These are phyloP conservation scores for Solanum corneliomulleri DNA, from an alignment of 257 asterid genomes.

Conservation along the genomic window DNA sequence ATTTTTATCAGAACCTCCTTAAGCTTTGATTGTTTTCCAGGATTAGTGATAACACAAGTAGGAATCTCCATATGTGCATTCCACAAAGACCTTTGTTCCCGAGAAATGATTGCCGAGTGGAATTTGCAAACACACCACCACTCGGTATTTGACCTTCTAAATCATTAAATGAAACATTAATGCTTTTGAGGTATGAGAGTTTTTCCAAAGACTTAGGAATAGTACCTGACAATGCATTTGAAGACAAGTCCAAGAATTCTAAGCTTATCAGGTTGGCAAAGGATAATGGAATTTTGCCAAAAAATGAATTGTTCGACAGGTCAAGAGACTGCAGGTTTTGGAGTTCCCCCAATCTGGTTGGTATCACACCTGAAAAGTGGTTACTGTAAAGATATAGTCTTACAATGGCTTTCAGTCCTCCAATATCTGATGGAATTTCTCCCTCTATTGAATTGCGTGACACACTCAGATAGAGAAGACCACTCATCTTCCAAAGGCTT, in stretches of 20 bases:
- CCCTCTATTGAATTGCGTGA: conserved; percentile 18
- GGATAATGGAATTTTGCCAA: conserved; percentile 27
- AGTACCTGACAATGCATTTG: neutral
- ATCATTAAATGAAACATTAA: neutral
- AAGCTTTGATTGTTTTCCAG: neutral
- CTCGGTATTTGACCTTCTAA: neutral
- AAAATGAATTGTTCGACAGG: conserved; percentile 15
- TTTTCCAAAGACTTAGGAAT: neutral
- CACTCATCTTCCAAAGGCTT: conserved; percentile 15
- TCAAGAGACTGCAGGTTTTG: conserved; percentile 1
- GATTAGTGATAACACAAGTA: neutral
- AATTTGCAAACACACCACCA: neutral
- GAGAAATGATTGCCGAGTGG: neutral
- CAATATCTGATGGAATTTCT: conserved; percentile 12
- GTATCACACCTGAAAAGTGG: conserved; percentile 12
- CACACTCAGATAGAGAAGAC: conserved; percentile 9
- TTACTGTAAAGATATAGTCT: conserved; percentile 14
- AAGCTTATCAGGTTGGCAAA: conserved; percentile 15
- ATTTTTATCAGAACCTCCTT: neutral
- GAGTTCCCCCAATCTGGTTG: conserved; percentile 14
- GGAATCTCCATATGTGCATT: neutral
- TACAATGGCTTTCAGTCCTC: neutral
- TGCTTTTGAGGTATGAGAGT: neutral
- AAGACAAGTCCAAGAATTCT: neutral
- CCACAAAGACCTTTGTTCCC: neutral